A percentile compares a stretch with the other conserved stretches of the same genome.
These are phyloP conservation scores for Linnemannia hyalina DNA, from an alignment of 192 early-diverging fungal genomes.

Conservation along the genomic window DNA sequence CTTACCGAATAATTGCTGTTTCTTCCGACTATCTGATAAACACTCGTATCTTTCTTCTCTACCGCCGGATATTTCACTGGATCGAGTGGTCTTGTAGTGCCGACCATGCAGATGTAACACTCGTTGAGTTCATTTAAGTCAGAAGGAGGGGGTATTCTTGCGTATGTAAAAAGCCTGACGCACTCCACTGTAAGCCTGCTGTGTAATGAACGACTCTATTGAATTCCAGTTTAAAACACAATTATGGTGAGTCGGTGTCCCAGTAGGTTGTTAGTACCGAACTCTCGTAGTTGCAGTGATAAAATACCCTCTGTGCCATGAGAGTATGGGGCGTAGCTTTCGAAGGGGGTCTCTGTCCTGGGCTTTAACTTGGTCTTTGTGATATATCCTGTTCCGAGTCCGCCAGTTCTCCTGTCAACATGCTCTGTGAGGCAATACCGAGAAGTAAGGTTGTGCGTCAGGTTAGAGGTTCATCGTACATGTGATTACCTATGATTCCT, in stretches of 20 bases:
- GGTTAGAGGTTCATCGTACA: neutral
- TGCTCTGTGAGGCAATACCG: slow-evolving; percentile 22
- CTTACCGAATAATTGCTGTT: too few species aligned
- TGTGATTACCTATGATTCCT: too few species aligned
- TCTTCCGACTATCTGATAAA: neutral
- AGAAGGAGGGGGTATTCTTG: neutral
- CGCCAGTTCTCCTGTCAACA: slow-evolving; percentile 41
- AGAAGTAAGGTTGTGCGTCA: neutral
- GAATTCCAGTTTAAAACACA: neutral
- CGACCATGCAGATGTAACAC: slow-evolving; percentile 4
- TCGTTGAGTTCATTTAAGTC: neutral
- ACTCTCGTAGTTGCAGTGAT: neutral
- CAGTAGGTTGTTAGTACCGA: neutral
- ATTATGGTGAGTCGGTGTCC: neutral
- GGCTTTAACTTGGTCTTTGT: slow-evolving; percentile 41
- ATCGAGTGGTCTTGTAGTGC: neutral
- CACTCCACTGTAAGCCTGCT: slow-evolving; percentile 39
- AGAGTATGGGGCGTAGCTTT: slow-evolving; percentile 51
- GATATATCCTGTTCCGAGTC: slow-evolving; percentile 57
- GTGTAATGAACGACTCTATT: slow-evolving; percentile 46
- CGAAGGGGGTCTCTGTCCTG: slow-evolving; percentile 40
- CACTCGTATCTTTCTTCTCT: neutral
- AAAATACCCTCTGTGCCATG: slow-evolving; percentile 47
- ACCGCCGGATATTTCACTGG: neutral
- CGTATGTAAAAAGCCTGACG: slow-evolving; percentile 16